Evolutionary conservation across 2,329 filamentous ascomycete species (phyloP).

Genomic region (Seiridium cupressi): DNA sequence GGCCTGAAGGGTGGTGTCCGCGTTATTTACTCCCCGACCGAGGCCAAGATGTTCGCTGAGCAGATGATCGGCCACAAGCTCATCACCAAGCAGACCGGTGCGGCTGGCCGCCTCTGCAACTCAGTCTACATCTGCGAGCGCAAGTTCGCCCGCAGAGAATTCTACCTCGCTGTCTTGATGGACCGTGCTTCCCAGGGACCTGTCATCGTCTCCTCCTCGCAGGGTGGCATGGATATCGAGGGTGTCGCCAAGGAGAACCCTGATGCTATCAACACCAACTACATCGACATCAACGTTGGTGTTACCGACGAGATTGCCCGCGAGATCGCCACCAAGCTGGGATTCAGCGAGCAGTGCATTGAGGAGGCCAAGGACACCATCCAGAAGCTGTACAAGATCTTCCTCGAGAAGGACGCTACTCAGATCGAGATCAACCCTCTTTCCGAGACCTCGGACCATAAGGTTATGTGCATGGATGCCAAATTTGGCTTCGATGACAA

Average conservation of each 20-base stretch:
- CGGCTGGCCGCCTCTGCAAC: conserved; percentile 89
- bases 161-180: conserved; percentile 99
- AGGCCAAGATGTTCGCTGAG: conserved; percentile 94
- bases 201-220: conserved; percentile 95
- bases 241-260: conserved; percentile 96
- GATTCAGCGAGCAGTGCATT: conserved; percentile 97
- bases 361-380: conserved; percentile 94
- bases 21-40: conserved; percentile 96
- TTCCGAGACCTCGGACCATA: conserved; percentile 95
- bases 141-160: conserved; percentile 98
- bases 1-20: conserved; percentile 98
- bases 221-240: conserved; percentile 99
- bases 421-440: conserved; percentile 99
- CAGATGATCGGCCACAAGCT: conserved; percentile 99
- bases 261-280: conserved; percentile 90
- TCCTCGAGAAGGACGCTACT: conserved; percentile 96
- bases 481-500: conserved; percentile 99
- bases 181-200: conserved; percentile 88
- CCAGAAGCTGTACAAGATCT: conserved; percentile 98
- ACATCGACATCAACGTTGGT: conserved; percentile 89
- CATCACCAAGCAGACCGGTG: conserved; percentile 98
- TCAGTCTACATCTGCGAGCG: conserved; percentile 99
- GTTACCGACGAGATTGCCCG: conserved; percentile 94
- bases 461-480: conserved; percentile 98
- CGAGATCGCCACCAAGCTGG: conserved; percentile 85